Evolutionary conservation across 495 filamentous ascomycete genomes (phyloP), one percentile per base, ranked within the genome.

Genomic region (Penicillium lagena): DNA sequence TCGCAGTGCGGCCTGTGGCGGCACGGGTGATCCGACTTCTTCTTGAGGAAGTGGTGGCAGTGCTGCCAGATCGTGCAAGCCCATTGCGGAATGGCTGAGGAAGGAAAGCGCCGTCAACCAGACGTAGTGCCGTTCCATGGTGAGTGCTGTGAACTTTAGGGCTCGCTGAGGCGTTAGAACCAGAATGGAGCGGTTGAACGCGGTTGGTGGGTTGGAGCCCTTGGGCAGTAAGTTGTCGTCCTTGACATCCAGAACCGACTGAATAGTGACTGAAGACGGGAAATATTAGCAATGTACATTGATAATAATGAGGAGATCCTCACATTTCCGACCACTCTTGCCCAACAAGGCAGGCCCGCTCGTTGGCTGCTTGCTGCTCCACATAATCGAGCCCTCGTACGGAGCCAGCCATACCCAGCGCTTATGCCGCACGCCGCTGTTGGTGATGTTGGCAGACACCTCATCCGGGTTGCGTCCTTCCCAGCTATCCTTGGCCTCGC

Each of bases 401-500:
- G 93, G 93, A 10, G 90, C 90, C 29, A 98, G 76, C 93, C 93
- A 98, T 12, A 98, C 94, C 93, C 93, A 98, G 67, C 93, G 78
- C 66, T 93, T 96, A 53, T 98, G 93, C 33, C 94, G 64, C n/a
- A 76, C 71, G 28, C 80, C 80, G 47, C 71, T 77, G 56, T 66
- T 68, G 11, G 72, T 76, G 49, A 78, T 70, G 63, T 62, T 76
- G 46, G 71, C 76, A 2, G 76, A 72, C 35, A 75, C 69, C 54
- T 77, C 77, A 43, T 72, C 70, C 1, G 66, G 51, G 37, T 68
- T 68, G 43, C 60, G 59, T 7, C 64, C 67, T 41, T 83, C 82
- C 59, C 72, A 75, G 40, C 73, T 79, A 51, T 81, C 82, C 29
- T 78, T 75, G 29, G 72, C 68, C 43, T 97, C 90, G 5, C 79